Conservation (phyloP, 2,329 filamentous ascomycete species). For the Diaporthe citrichinensis region DNA sequence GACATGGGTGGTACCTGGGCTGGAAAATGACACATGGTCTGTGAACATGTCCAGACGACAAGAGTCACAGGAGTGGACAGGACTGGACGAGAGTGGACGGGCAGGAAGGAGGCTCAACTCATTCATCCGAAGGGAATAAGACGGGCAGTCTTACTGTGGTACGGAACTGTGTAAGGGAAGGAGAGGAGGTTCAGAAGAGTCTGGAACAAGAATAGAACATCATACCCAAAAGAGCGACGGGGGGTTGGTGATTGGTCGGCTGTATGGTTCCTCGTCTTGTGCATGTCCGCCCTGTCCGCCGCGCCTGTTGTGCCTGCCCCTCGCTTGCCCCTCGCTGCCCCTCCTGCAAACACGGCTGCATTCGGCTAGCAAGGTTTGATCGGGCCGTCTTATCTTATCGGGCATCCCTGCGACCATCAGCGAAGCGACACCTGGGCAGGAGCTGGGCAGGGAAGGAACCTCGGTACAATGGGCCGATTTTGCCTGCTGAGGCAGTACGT, state of each 20-base stretch:
- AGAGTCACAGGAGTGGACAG: background rate
- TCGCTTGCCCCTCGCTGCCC: background rate
- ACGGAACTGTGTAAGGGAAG: background rate
- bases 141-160: background rate
- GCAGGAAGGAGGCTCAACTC: constrained; percentile 21
- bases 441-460: background rate
- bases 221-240: background rate
- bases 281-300: background rate
- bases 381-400: constrained; percentile 31
- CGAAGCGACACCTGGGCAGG: background rate
- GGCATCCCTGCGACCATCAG: background rate
- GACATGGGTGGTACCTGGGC: background rate
- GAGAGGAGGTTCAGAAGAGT: background rate
- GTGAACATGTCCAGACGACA: background rate
- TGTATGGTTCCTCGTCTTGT: background rate
- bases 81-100: background rate
- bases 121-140: constrained; percentile 29
- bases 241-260: background rate
- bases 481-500: background rate
- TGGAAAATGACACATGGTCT: background rate
- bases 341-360: background rate
- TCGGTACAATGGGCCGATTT: constrained; percentile 23
- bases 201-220: constrained; percentile 14
- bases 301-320: background rate
- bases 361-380: constrained; percentile 31